Percentiles rank a stretch among this genome's conserved stretches.
These are phyloP conservation scores for Lasiosphaeria hispida DNA, from an alignment of 495 filamentous ascomycete genomes.

Conservation along the genomic window DNA sequence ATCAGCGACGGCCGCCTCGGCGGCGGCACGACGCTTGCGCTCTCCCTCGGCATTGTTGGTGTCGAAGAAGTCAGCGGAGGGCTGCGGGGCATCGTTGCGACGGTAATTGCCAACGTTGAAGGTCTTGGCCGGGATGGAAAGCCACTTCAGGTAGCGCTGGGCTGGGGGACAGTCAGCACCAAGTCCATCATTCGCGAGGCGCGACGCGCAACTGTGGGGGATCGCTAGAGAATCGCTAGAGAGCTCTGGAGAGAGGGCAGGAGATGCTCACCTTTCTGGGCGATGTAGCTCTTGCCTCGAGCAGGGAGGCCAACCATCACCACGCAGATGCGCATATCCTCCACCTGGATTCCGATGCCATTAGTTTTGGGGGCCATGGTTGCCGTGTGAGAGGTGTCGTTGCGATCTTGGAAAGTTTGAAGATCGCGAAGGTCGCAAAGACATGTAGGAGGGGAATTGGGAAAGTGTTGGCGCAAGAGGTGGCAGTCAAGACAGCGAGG, in stretches of 20 bases:
- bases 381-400: constrained; percentile 15
- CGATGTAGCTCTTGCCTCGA: constrained; percentile 93
- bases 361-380: constrained; percentile 48
- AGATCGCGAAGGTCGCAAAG: constrained; percentile 19
- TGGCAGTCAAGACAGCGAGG: neutral
- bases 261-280: constrained; percentile 75
- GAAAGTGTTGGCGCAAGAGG: neutral
- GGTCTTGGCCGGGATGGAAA: constrained; percentile 84
- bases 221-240: neutral
- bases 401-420: constrained; percentile 8
- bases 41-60: constrained; percentile 84
- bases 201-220: neutral
- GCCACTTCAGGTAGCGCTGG: constrained; percentile 92
- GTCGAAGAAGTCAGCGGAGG: constrained; percentile 90
- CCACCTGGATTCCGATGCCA: constrained; percentile 64
- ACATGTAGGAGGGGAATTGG: constrained; percentile 34
- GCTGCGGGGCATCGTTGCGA: constrained; percentile 79
- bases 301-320: constrained; percentile 98
- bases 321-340: constrained; percentile 95
- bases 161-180: constrained; percentile 54
- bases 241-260: constrained; percentile 8
- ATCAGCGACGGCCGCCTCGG: constrained; percentile 82
- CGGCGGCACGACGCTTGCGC: constrained; percentile 79
- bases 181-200: neutral
- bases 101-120: constrained; percentile 98